Percentiles rank a stretch among this genome's conserved stretches.
phyloP scores from a whole-genome alignment of 2,329 filamentous ascomycete genomes.

The Xylariaceae sp. region DNA sequence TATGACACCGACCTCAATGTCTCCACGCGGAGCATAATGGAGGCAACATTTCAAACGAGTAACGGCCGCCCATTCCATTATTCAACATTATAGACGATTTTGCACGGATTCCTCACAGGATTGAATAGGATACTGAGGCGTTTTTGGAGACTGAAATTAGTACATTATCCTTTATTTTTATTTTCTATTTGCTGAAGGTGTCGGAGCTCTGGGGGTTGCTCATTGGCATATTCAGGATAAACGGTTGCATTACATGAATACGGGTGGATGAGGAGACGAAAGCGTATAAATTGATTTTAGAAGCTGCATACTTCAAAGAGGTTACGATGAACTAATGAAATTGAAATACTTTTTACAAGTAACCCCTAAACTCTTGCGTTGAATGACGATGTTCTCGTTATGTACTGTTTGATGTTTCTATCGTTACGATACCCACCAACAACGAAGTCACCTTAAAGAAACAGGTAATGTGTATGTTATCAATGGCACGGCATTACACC shows the following conservation, averaged over 20 bases:
- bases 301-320: background rate
- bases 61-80: slow-evolving; percentile 11
- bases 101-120: slow-evolving; percentile 22
- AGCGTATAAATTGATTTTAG: slow-evolving; percentile 5
- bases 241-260: slow-evolving; percentile 14
- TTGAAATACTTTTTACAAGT: too few relatives aligned
- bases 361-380: too few relatives aligned
- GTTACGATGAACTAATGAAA: too few relatives aligned
- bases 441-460: too few relatives aligned
- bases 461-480: too few relatives aligned
- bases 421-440: too few relatives aligned
- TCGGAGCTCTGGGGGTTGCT: too few relatives aligned
- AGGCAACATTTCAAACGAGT: slow-evolving; percentile 17
- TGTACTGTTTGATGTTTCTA: too few relatives aligned
- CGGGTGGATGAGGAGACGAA: slow-evolving; percentile 9
- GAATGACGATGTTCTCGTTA: too few relatives aligned
- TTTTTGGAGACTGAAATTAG: slow-evolving; percentile 13
- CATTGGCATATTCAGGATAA: slow-evolving; percentile 9
- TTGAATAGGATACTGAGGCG: slow-evolving; percentile 18
- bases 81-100: slow-evolving; percentile 24
- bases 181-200: too few relatives aligned
- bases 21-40: slow-evolving; percentile 21
- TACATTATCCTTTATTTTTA: background rate
- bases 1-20: too few relatives aligned
- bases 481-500: too few relatives aligned